Base-by-base conservation (phyloP, 176 grass and related monocot genomes). In the Carex kokanica region DNA sequence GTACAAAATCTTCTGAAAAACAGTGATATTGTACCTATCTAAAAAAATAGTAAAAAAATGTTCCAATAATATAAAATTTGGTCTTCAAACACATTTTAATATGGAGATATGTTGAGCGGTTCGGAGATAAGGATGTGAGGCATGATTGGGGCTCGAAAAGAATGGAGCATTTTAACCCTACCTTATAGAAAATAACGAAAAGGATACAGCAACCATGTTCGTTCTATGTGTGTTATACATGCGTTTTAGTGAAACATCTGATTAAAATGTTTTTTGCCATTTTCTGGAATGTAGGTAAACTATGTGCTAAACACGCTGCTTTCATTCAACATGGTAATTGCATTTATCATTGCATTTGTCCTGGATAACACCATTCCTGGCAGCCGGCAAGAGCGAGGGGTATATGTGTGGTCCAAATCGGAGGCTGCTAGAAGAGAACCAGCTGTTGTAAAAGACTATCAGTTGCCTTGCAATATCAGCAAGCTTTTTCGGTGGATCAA, bases 321-420 rank as follows among this genome's bases (percentile, higher is more conserved):
- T 61, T 95, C 93, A 60, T 90, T 95, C 85, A 91, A 99, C 80
- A 92, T 95, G 97, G 97, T 99, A 60, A 88, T 99, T 88, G 97
- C 93, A 74, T 99, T 99, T 93, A 82, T 96, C 41, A 89, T 95
- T 57, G 97, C 91, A 64, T 40, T 90, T 1, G 21, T 99, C 58
- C 89, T 99, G 67, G 97, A 99, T 87, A 95, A 93, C 49, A 99
- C 93, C 24, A 93, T 96, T 82, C 93, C 93, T 62, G 97, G 93
- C 36, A 85, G 97, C 17, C 70, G 15, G 24, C 88, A 90, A 89
- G 97, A 99, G 84, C 89, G 97, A 25, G 97, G 97, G 8, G 72
- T 93, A 78, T 99, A 99, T 89, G 88, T 99, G 21, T 99, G 97
- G 96, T 98, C 92, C 78, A 89, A 93, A 67, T 57, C 83, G 60